These are phyloP conservation scores for Pseudotsuga menziesii DNA, from an alignment of 75 land plant species.

Conservation along the genomic window DNA sequence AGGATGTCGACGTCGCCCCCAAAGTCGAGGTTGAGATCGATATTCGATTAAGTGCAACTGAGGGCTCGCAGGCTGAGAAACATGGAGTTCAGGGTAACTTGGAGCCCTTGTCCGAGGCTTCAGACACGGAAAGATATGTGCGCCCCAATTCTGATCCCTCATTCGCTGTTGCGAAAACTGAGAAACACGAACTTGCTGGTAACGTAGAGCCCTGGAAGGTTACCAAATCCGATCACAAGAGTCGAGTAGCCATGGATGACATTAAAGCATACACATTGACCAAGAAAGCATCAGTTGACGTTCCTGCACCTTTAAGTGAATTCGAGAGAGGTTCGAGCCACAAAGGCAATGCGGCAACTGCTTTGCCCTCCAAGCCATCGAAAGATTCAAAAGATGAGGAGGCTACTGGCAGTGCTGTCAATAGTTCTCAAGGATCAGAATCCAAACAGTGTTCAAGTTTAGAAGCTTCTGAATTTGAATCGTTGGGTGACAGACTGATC, in stretches of 20 bases:
- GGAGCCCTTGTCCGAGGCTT: not conserved
- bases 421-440: not conserved
- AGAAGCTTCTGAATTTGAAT: conserved; percentile 10
- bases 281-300: not conserved
- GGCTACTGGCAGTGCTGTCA: not conserved
- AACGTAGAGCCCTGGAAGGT: not conserved
- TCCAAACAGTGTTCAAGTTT: not conserved
- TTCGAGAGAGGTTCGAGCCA: not conserved
- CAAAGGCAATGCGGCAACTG: not conserved
- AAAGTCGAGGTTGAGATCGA: conserved; percentile 37
- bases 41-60: conserved; percentile 29
- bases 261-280: not conserved
- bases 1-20: conserved; percentile 5
- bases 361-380: not conserved
- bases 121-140: conserved; percentile 2
- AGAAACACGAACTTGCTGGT: not conserved
- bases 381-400: conserved; percentile 1
- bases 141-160: not conserved
- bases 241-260: not conserved
- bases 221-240: not conserved
- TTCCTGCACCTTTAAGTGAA: not conserved
- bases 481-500: conserved; percentile 11
- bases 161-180: not conserved
- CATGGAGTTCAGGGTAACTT: conserved; percentile 17
- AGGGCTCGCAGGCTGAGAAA: conserved; percentile 19